Conservation (phyloP, 495 filamentous ascomycete genomes). For the Lentithecium fluviatile region DNA sequence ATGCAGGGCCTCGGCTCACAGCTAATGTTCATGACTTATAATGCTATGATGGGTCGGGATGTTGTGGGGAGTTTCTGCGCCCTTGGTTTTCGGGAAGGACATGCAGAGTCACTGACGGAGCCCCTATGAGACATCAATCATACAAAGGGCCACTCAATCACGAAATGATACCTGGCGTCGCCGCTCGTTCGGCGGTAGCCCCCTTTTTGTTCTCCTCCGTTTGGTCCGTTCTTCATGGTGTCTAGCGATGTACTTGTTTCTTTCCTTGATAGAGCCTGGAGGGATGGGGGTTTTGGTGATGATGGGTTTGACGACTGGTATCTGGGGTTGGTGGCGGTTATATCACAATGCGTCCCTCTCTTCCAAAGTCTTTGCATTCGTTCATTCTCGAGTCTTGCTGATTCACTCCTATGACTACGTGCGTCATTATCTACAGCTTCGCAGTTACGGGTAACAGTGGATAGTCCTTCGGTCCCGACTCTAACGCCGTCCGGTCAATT, state of each 20-base stretch:
- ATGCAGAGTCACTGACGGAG: constrained; percentile 17
- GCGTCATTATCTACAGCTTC: background rate
- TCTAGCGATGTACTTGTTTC: background rate
- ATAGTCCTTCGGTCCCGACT: constrained; percentile 12
- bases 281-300: too few relatives aligned
- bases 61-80: background rate
- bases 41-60: background rate
- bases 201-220: background rate
- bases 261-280: background rate
- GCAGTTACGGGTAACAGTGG: background rate
- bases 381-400: background rate
- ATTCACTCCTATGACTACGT: background rate
- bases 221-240: background rate
- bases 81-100: background rate
- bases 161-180: constrained; percentile 33
- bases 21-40: background rate
- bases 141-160: constrained; percentile 27
- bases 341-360: background rate
- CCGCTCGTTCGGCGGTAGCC: background rate
- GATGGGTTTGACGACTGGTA: background rate
- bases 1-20: background rate
- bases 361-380: background rate
- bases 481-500: constrained; percentile 49
- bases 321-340: background rate
- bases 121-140: background rate